Base-by-base conservation (phyloP, 2,329 filamentous ascomycete genomes). In the Paramyrothecium roridum region DNA sequence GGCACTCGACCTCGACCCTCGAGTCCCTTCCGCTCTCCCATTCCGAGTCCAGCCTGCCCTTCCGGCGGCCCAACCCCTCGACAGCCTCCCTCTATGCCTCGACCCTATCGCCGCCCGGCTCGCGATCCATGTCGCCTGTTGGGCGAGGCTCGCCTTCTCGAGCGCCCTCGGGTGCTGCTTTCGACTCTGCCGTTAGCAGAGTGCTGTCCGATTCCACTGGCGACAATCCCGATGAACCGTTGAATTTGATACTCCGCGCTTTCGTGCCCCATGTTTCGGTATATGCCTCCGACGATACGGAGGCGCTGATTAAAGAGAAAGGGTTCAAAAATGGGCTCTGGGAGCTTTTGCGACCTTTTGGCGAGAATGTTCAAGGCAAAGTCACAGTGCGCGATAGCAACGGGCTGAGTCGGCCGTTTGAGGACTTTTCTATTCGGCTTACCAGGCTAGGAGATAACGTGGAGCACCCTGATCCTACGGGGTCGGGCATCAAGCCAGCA, bases 251-350 rank as follows among this genome's bases (percentile, higher is more conserved):
- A 47, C 79, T 96, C 53, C 87, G 88, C 56, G 88, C 92, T 2
- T 96, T 96, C 69, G 90, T 93, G 16, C 96, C 95, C 1, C 90
- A 95, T 59, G 85, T 99, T 48, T 90, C 90, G 8, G 84, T 99
- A 26, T 88, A 93, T 63, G 85, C 91, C n/a, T 96, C 93, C 16
- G 77, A 83, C 17, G 93, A 98, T 67, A 95, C 91, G 1, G 89
- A 97, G 67, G 82, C 87, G 55, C 74, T 99, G 56, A 81, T 92
- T 54, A 81, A 80, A 56, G 86, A 89, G 60, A 99, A 99, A 73
- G 96, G 96, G 0, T 90, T 98, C 61, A 78, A 84, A 43, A 82
- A 86, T 48, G 93, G 93, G 0, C 79, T 99, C 50, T 87, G 92
- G 78, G 90, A 96, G 70, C 76, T 99, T 22, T 75, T 99, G 54